Conservation (phyloP, 2,329 filamentous ascomycete species). For the Akanthomyces uredinophilus region DNA sequence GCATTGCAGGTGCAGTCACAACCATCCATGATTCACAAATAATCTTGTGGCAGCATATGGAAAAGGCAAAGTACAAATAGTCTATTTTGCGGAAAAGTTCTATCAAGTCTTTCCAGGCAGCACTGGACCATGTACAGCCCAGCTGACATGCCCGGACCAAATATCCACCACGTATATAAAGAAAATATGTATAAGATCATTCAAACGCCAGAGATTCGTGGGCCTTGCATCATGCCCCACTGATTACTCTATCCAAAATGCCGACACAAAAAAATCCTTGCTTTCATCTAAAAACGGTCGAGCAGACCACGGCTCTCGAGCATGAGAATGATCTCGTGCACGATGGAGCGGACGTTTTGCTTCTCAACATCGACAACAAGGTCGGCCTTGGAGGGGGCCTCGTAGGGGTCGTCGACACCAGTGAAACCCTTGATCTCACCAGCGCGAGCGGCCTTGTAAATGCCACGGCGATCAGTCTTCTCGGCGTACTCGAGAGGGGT, state of each 20-base stretch:
- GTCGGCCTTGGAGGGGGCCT: slow-evolving; percentile 74
- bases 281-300: slow-evolving; percentile 53
- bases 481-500: slow-evolving; percentile 90
- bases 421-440: slow-evolving; percentile 98
- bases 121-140: not conserved
- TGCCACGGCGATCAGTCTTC: slow-evolving; percentile 88
- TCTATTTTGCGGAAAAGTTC: not conserved
- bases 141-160: not conserved
- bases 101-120: not conserved
- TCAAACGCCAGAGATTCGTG: not conserved
- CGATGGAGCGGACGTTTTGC: slow-evolving; percentile 84
- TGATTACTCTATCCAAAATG: not conserved
- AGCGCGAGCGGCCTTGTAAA: slow-evolving; percentile 76
- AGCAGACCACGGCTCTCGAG: slow-evolving; percentile 85
- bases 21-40: too few species aligned
- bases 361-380: slow-evolving; percentile 80
- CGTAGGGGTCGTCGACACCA: slow-evolving; percentile 95
- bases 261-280: not conserved
- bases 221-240: not conserved
- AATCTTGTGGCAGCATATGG: too few species aligned
- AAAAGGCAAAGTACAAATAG: not conserved
- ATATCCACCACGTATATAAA: slow-evolving; percentile 3
- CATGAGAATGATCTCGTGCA: slow-evolving; percentile 93
- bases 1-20: too few species aligned
- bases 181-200: not conserved